These are phyloP conservation scores for Hypomyces rosellus DNA, from an alignment of 2,329 filamentous ascomycete species.

Conservation along the genomic window DNA sequence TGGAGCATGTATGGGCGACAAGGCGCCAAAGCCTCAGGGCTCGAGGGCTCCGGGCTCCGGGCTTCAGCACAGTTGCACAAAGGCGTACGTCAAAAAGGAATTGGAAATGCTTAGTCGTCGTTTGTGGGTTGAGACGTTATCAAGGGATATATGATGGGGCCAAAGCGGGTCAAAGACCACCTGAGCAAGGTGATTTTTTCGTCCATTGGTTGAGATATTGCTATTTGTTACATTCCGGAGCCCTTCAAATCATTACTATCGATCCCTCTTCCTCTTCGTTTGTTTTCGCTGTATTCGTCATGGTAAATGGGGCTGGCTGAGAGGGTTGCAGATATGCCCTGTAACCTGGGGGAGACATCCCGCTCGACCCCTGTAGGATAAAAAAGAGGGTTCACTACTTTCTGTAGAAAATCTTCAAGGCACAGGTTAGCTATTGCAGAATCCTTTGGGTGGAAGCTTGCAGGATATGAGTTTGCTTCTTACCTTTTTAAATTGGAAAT, in stretches of 20 bases:
- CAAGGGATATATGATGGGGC: neutral
- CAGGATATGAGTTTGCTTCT: constrained; percentile 14
- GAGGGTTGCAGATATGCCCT: too few species aligned
- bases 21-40: neutral
- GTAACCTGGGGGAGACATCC: neutral
- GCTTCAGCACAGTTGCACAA: constrained; percentile 1
- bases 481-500: constrained; percentile 99
- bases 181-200: neutral
- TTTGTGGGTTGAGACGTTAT: neutral
- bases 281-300: neutral
- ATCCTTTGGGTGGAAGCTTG: neutral
- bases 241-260: too few species aligned
- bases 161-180: neutral
- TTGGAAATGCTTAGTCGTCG: neutral
- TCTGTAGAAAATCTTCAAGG: constrained; percentile 48
- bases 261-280: constrained; percentile 1
- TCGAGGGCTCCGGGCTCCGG: too few species aligned
- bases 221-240: too few species aligned
- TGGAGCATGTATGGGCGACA: neutral
- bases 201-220: neutral
- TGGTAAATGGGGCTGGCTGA: neutral
- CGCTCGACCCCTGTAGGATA: neutral
- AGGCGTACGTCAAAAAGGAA: neutral
- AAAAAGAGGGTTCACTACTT: constrained; percentile 33
- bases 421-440: constrained; percentile 17